These are phyloP conservation scores for Cladosporium colombiae DNA, from an alignment of 2,329 filamentous ascomycete species.

Conservation along the genomic window DNA sequence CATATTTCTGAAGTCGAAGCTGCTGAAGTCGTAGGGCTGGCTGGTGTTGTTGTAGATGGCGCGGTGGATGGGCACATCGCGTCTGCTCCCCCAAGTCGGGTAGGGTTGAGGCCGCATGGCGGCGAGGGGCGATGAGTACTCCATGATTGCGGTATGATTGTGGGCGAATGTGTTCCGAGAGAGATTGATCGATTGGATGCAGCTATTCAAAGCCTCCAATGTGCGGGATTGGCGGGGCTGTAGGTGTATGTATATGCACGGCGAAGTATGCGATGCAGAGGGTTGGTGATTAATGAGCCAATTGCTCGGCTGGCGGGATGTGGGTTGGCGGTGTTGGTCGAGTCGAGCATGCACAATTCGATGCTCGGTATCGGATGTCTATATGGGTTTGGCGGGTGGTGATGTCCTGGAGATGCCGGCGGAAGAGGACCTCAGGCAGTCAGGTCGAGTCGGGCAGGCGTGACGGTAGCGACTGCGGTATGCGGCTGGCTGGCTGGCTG, in stretches of 20 bases:
- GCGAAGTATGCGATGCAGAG: background rate
- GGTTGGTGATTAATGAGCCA: background rate
- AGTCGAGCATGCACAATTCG: background rate
- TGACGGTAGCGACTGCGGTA: constrained; percentile 12
- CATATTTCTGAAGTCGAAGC: constrained; percentile 74
- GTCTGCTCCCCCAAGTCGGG: constrained; percentile 63
- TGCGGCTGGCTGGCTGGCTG: background rate
- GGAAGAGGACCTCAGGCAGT: background rate
- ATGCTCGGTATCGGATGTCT: constrained; percentile 5
- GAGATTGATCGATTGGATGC: constrained; percentile 12
- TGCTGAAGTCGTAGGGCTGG: constrained; percentile 61
- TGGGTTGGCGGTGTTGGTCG: background rate
- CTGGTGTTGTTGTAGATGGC: constrained; percentile 47
- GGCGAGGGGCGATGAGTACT: constrained; percentile 89
- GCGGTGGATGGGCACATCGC: constrained; percentile 56
- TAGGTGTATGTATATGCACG: background rate
- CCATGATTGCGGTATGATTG: constrained; percentile 59
- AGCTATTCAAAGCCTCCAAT: constrained; percentile 21
- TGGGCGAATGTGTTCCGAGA: background rate
- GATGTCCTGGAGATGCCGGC: background rate
- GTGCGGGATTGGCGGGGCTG: background rate
- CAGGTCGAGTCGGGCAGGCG: constrained; percentile 5
- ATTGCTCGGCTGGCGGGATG: background rate
- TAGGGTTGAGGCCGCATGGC: constrained; percentile 78
- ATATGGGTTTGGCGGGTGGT: background rate